These are phyloP conservation scores for Amaranthus hypochondriacus DNA, from an alignment of 148 eudicot genomes.

Conservation along the genomic window DNA sequence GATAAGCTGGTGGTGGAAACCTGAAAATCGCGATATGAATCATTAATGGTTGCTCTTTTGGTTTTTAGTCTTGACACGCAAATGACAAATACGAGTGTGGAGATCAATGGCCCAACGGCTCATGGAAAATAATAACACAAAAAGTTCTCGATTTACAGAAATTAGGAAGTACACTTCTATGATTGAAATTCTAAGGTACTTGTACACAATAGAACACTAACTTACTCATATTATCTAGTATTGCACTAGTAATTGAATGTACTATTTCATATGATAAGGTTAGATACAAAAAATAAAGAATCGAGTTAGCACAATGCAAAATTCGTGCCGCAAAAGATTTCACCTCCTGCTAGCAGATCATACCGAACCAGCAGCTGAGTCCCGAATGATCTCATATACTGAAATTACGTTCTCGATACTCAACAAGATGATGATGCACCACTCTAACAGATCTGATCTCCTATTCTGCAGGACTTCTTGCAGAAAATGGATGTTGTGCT, in stretches of 20 bases:
- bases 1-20: no score
- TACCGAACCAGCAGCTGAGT: conserved; percentile 36
- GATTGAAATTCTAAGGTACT: no score
- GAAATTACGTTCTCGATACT: conserved; percentile 62
- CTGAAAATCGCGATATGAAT: no score
- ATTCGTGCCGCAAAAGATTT: neutral
- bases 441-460: conserved; percentile 79
- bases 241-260: neutral
- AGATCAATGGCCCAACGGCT: no score
- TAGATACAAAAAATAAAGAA: neutral
- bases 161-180: no score
- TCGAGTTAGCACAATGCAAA: neutral
- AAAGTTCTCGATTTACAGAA: no score
- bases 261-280: neutral
- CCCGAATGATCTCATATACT: conserved; percentile 61
- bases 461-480: conserved; percentile 96
- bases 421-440: conserved; percentile 85
- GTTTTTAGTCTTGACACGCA: no score
- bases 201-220: no score
- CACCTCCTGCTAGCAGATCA: conserved; percentile 16
- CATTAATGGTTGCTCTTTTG: no score
- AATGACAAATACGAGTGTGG: no score
- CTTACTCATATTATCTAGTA: neutral
- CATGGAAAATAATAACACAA: no score
- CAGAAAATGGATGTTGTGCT: conserved; percentile 97